These are phyloP conservation scores for Isabelozyma heimii DNA, from an alignment of 805 yeast genomes.

Conservation along the genomic window DNA sequence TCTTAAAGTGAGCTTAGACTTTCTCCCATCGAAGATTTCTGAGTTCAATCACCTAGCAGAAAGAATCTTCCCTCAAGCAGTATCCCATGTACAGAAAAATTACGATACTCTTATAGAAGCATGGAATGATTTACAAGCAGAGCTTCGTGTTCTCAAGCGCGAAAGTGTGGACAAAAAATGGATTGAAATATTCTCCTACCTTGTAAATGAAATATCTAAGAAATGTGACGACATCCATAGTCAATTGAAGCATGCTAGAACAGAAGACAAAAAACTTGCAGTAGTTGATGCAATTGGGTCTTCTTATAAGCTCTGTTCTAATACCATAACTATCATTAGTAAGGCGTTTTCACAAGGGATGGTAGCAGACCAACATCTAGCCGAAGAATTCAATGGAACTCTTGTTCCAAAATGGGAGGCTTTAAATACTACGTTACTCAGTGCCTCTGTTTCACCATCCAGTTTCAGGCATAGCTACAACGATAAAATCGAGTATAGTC, in stretches of 20 bases:
- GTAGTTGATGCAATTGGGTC: constrained; percentile 26
- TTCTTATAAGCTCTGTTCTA: constrained; percentile 38
- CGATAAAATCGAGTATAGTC: background rate
- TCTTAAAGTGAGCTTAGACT: constrained; percentile 48
- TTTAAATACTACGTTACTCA: constrained; percentile 10
- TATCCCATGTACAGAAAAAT: constrained; percentile 29
- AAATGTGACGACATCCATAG: constrained; percentile 17
- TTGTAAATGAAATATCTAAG: constrained; percentile 39
- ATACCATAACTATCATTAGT: constrained; percentile 28
- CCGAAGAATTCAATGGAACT: constrained; percentile 17
- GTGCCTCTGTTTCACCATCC: background rate
- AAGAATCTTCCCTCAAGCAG: constrained; percentile 23
- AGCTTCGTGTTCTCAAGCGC: constrained; percentile 38
- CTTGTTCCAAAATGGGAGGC: constrained; percentile 26
- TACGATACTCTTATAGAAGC: constrained; percentile 39
- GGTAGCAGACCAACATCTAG: constrained; percentile 28
- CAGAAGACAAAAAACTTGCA: constrained; percentile 11
- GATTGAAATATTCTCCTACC: constrained; percentile 49
- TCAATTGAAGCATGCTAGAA: constrained; percentile 12
- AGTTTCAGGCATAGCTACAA: background rate
- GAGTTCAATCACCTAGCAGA: constrained; percentile 31
- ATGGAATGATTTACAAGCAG: constrained; percentile 40
- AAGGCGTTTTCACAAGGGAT: constrained; percentile 37
- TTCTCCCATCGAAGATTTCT: constrained; percentile 50
- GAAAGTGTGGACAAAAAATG: constrained; percentile 55